These are phyloP conservation scores for Sclerotinia trifoliorum DNA, from an alignment of 2,329 filamentous ascomycete genomes.

Conservation along the genomic window DNA sequence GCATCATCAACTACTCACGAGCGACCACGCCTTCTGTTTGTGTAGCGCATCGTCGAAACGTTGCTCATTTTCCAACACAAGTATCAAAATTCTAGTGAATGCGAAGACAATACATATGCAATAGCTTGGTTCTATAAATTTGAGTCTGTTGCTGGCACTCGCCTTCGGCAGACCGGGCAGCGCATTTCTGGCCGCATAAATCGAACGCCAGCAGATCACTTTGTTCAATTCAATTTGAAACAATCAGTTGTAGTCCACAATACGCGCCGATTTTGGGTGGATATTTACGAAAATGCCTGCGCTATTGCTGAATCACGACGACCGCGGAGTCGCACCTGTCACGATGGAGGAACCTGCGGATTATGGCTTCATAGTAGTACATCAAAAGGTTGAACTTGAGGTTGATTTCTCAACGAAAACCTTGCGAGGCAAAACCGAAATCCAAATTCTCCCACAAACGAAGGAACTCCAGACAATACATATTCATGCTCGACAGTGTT, in stretches of 20 bases:
- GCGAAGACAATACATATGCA: not conserved
- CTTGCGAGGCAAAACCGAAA: slow-evolving; percentile 75
- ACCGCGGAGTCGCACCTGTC: slow-evolving; percentile 24
- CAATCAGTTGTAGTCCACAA: not conserved
- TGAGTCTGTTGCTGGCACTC: slow-evolving; percentile 16
- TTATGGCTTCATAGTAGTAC: slow-evolving; percentile 57
- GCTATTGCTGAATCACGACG: slow-evolving; percentile 32
- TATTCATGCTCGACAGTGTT: slow-evolving; percentile 62
- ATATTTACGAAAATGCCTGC: slow-evolving; percentile 33
- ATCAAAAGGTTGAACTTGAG: slow-evolving; percentile 87
- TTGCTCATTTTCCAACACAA: not conserved
- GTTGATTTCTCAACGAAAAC: slow-evolving; percentile 77
- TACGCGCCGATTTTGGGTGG: not conserved
- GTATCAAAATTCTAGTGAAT: not conserved
- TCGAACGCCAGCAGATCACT: not conserved
- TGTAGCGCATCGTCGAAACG: not conserved
- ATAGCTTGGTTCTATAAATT: not conserved
- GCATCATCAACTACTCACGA: not conserved
- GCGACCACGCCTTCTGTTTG: not conserved
- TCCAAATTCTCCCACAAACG: slow-evolving; percentile 63
- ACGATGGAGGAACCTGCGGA: slow-evolving; percentile 23
- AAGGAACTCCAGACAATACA: slow-evolving; percentile 57
- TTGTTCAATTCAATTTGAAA: not conserved
- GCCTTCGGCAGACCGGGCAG: slow-evolving; percentile 10
- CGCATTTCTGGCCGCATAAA: not conserved